Conservation (phyloP, 2,329 filamentous ascomycete species). For the Onygena corvina region DNA sequence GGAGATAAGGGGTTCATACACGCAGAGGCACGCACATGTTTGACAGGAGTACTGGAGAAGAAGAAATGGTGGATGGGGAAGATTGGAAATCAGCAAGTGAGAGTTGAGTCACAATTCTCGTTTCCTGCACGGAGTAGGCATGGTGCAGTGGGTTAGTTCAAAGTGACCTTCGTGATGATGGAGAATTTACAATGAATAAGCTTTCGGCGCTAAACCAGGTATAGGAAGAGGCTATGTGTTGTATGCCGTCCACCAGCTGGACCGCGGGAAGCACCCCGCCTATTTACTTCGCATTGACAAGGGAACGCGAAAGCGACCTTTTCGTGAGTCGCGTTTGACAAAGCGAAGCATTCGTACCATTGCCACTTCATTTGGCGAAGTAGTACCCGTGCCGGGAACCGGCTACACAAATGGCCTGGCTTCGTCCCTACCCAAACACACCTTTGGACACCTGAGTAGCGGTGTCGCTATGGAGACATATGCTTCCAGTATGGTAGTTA, state of each 20-base stretch:
- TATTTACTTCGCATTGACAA: too few species aligned
- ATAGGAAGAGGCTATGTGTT: neutral
- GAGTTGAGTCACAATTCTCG: conserved; percentile 7
- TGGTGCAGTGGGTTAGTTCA: conserved; percentile 5
- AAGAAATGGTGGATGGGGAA: neutral
- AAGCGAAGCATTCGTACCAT: too few species aligned
- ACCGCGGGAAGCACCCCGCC: neutral
- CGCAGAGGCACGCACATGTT: neutral
- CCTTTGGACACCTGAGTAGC: too few species aligned
- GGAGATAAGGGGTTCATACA: neutral
- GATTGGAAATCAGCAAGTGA: neutral
- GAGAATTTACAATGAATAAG: neutral
- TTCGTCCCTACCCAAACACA: too few species aligned
- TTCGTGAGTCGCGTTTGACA: too few species aligned
- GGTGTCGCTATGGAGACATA: too few species aligned
- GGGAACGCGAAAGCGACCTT: too few species aligned
- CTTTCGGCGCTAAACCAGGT: conserved; percentile 3
- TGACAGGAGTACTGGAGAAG: neutral
- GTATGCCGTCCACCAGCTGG: neutral
- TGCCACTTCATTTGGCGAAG: too few species aligned
- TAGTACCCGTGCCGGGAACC: too few species aligned
- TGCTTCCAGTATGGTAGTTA: neutral
- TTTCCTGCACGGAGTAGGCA: conserved; percentile 1
- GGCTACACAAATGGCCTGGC: too few species aligned
- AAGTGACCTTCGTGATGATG: conserved; percentile 5